Evolutionary conservation across 2,329 filamentous ascomycete species (phyloP), one percentile per base, ranked within the genome.

Genomic region (Colletotrichum chlorophyti): DNA sequence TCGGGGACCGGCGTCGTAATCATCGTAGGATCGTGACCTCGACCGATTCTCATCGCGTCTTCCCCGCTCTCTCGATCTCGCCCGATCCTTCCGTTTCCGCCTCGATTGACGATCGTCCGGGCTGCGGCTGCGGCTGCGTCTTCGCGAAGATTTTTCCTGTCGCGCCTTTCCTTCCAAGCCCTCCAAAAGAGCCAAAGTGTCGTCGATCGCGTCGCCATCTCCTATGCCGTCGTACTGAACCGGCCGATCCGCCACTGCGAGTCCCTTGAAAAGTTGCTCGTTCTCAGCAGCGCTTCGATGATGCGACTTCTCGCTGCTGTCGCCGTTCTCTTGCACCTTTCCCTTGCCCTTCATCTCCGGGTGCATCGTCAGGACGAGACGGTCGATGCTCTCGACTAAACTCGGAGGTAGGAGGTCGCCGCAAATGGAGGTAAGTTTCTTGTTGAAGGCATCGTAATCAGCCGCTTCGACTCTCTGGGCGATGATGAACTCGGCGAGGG

Each of bases 401-500:
- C 91, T 97, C 53, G 86, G 83, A 0, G 93, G n/a, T n/a, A n/a
- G 92, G 64, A 97, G 96, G 23, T 84, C 93, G 62, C 89, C 91
- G 53, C 90, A 91, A 74, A 96, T 87, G 26, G 82, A 85, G 65
- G 88, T 85, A 64, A 98, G 82, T 69, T 86, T 86, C 64, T 80
- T 79, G 76, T 90, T 90, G 78, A 98, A 99, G 24, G 90, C 87
- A 49, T 82, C 74, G 54, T 91, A 80, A 24, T 83, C 83, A 48
- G 80, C 82, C 77, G 87, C 90, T 82, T 93, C 85, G 71, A 89
- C 76, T 67, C 96, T 91, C 71, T 97, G 90, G 61, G 91, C 91
- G 70, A 99, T 97, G 68, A 99, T 87, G 71, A 97, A 99, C 75
- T 99, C 95, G 66, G 95, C 93, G 23, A 99, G 86, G 5, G 92